These are phyloP conservation scores for Citrus reticulata DNA, from an alignment of 345 rosid genomes.

Conservation along the genomic window DNA sequence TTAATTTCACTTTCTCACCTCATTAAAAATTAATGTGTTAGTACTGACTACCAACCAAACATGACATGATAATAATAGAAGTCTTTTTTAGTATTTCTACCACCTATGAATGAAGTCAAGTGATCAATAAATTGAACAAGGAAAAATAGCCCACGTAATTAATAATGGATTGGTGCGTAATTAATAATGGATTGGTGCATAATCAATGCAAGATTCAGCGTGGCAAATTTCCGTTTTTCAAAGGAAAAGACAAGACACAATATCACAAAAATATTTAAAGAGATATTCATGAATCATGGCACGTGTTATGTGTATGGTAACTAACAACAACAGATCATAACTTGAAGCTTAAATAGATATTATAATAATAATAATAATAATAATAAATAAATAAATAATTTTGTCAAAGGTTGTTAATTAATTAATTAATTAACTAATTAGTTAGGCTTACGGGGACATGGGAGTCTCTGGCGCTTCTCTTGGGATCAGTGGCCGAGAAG, in stretches of 20 bases:
- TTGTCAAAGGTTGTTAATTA: not conserved
- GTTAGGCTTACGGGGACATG: conserved; percentile 64
- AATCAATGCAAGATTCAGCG: not conserved
- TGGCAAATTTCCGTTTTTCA: too few species aligned
- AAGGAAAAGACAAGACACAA: too few species aligned
- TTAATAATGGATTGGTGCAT: not conserved
- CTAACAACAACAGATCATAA: too few species aligned
- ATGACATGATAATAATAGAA: not conserved
- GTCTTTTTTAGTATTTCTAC: too few species aligned
- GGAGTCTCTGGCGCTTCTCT: conserved; percentile 84
- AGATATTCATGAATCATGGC: too few species aligned
- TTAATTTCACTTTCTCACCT: not conserved
- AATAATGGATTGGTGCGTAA: not conserved
- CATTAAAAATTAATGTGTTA: not conserved
- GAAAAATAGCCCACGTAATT: not conserved
- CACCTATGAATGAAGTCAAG: not conserved
- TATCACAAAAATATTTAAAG: too few species aligned
- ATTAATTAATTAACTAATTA: too few species aligned
- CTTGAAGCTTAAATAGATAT: not conserved
- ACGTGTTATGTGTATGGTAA: too few species aligned
- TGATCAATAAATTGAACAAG: too few species aligned
- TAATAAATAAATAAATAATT: too few species aligned
- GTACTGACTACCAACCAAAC: not conserved
- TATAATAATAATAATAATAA: not conserved
- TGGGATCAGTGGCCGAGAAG: conserved; percentile 88